Conservation (phyloP, 1,284 basidiomycete species). For the Butyriboletus regius region DNA sequence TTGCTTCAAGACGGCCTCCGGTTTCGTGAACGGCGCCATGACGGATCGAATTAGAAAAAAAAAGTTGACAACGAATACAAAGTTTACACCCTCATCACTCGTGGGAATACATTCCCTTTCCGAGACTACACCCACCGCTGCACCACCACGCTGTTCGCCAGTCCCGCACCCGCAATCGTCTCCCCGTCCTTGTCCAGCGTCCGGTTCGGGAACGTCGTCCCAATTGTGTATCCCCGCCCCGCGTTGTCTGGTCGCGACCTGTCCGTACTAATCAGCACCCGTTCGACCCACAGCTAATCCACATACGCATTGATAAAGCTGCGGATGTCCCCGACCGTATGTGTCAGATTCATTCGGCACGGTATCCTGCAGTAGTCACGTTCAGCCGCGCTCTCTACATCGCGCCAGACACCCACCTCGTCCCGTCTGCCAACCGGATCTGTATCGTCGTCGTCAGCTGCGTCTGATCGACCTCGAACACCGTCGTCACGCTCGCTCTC, state of each 20-base stretch:
- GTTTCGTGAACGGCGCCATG: conserved; percentile 86
- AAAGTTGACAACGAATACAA: background rate
- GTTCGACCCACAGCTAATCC: background rate
- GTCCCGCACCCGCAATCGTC: conserved; percentile 68
- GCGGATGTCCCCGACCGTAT: conserved; percentile 82
- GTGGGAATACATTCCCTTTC: conserved; percentile 20
- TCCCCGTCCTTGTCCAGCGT: conserved; percentile 59
- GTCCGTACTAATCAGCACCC: conserved; percentile 3
- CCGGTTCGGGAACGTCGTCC: conserved; percentile 79
- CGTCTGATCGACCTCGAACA: conserved; percentile 75
- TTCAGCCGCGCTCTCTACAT: background rate
- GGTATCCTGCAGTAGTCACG: conserved; percentile 57
- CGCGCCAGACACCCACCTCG: conserved; percentile 46
- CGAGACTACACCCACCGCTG: conserved; percentile 61
- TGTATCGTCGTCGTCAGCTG: conserved; percentile 88
- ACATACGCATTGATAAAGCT: conserved; percentile 86
- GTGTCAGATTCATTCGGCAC: conserved; percentile 82
- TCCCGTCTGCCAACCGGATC: conserved; percentile 83
- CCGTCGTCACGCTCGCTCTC: conserved; percentile 42
- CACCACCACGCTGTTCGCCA: conserved; percentile 79
- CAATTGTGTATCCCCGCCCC: conserved; percentile 64
- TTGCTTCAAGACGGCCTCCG: conserved; percentile 86
- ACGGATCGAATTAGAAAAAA: conserved; percentile 11
- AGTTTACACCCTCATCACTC: background rate
- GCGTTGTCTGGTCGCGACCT: conserved; percentile 71